Evolutionary conservation across 768 basidiomycete species (phyloP), one percentile per base, ranked within the genome.

Genomic region (Floccularia luteovirens): DNA sequence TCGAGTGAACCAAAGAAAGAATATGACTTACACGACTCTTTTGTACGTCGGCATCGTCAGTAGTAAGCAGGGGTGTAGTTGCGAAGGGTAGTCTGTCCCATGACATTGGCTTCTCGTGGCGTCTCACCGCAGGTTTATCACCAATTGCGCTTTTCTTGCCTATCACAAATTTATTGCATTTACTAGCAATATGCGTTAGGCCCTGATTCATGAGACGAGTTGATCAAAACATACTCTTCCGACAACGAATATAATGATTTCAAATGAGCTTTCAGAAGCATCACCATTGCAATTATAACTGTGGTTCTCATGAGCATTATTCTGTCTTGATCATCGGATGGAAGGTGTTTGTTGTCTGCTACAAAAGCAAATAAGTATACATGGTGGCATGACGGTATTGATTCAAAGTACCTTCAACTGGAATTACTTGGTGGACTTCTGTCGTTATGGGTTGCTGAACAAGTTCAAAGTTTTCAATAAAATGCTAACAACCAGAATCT

Each of bases 71-170:
- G 3, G 81, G 72, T 21, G 53, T 53, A 11, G 62, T 69, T 0
- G 82, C 86, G 48, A 73, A 89, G 2, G 82, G 79, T 37, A 93
- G 59, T 13, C 85, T 72, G 19, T 78, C 74, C 82, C 90, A 90
- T 21, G 74, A 69, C 27, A 90, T 74, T 4, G 74, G 72, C 28
- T 67, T 61, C 2, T 80, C 75, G 48, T 80, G 66, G 20, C 77
- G 75, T 49, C 75, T 79, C 2, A 66, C 57, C 3, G 81, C 87
- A 11, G 85, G 72, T 53, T 81, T 87, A 58, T 99, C 94, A 1
- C 93, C 93, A 2, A 84, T 57, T 0, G 88, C 78, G 39, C 79
- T 89, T 63, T 97, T 97, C 72, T 97, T 98, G 14, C 85, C 85
- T 3, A 80, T 60, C 3, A 80, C 72, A 54, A 87, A 96, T 60